Base-by-base conservation (phyloP, 2,329 filamentous ascomycete genomes). In the Exophiala spinifera region DNA sequence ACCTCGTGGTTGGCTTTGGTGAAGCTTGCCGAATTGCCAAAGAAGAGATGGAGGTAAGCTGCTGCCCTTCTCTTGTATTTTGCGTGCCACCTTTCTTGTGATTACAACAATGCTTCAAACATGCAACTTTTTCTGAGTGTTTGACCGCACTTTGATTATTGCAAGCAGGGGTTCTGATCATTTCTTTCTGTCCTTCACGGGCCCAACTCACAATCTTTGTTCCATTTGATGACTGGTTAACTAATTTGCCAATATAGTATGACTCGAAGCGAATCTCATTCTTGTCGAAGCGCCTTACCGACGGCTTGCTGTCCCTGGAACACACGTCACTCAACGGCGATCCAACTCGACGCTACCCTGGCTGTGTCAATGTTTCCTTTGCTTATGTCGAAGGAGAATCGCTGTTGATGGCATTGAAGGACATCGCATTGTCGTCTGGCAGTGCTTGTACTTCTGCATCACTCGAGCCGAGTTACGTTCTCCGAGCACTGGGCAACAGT, bases 311-410 rank as follows among this genome's bases (percentile, higher is more conserved):
- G 17, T 74, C 89, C 4, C 82, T 99, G 76, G 94, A 97, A 70
- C 94, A 99, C 74, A 96, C 94, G 1, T 83, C 81, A 7, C 85
- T 96, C 64, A 99, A 99, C 67, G 94, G 94, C 47, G 90, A 94
- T 64, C 80, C 85, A 1, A 74, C 87, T 3, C 80, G 83, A 49
- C 95, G 95, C 72, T 99, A 99, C 70, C 91, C 94, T 1, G 94
- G 94, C 60, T 99, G 94, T 65, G 92, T 99, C 58, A 99, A 99
- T 71, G 88, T 99, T 10, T 99, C 94, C 0, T 99, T 99, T 68
- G 92, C 94, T 31, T 99, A 99, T 67, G 91, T 99, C 3, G 94
- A 99, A 74, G 94, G 94, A 63, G 94, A 99, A 74, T 97, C 94
- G 2, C 85, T 99, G 1, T 81, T 99, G 60, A 99, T 99, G 94